A percentile compares a stretch with the other conserved stretches of the same genome.
Evolutionary conservation across 202 grass and related monocot genomes (phyloP).

Genomic region (Musa balbisiana): DNA sequence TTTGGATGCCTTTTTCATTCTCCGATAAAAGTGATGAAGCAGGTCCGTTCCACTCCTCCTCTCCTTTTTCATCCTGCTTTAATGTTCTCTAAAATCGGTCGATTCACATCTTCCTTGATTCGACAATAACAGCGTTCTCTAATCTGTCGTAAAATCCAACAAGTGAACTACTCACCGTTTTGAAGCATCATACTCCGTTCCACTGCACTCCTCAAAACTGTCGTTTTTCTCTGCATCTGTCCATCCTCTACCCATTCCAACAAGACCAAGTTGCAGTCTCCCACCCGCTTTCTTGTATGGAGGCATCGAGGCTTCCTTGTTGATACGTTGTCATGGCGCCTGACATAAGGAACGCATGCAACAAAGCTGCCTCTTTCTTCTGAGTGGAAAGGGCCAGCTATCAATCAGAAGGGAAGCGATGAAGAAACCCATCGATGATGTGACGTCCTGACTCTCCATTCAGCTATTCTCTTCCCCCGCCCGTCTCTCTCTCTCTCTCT

Average conservation of each 20-base stretch:
- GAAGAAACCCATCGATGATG: not conserved
- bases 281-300: not conserved
- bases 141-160: not conserved
- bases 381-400: not conserved
- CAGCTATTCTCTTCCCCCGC: not conserved
- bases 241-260: no score
- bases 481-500: not conserved
- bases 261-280: no score
- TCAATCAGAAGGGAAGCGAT: no score
- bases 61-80: not conserved
- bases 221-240: no score
- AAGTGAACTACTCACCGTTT: not conserved
- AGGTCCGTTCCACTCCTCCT: not conserved
- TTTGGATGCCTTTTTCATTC: not conserved
- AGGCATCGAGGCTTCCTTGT: not conserved
- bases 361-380: not conserved
- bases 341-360: slow-evolving; percentile 1
- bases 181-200: not conserved
- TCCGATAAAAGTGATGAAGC: not conserved
- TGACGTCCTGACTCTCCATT: not conserved
- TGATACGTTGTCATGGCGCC: not conserved
- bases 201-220: not conserved
- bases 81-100: not conserved
- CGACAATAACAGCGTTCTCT: not conserved
- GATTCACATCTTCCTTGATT: not conserved